Evolutionary conservation across 495 filamentous ascomycete species (phyloP).

Genomic region (Penicillium cataractarum): DNA sequence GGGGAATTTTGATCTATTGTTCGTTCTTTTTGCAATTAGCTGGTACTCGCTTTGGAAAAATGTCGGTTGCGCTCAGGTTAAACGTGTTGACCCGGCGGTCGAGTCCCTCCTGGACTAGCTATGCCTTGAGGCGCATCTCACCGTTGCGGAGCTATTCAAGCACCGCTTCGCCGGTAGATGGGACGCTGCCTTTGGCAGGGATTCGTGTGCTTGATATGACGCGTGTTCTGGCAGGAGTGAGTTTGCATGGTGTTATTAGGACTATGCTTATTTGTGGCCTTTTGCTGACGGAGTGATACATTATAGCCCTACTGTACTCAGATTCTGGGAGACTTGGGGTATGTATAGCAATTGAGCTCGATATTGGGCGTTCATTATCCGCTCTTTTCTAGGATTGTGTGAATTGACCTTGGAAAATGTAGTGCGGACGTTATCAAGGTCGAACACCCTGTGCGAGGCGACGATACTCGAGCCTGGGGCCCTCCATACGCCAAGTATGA

Average conservation of each 20-base stretch:
- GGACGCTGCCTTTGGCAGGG: constrained; percentile 72
- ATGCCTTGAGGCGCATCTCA: constrained; percentile 26
- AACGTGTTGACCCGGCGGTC: constrained; percentile 33
- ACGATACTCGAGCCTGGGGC: constrained; percentile 96
- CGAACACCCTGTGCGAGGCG: constrained; percentile 87
- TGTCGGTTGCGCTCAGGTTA: constrained; percentile 32
- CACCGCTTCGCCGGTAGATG: constrained; percentile 27
- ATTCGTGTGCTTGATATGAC: constrained; percentile 95
- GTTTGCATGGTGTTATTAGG: constrained; percentile 33
- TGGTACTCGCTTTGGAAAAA: constrained; percentile 15
- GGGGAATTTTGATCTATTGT: constrained; percentile 3
- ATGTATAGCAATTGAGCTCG: constrained; percentile 37
- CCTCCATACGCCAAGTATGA: constrained; percentile 86
- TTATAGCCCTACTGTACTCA: constrained; percentile 93
- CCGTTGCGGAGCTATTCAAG: constrained; percentile 44
- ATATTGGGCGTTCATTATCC: not conserved
- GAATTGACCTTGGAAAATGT: constrained; percentile 1
- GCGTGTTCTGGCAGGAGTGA: constrained; percentile 89
- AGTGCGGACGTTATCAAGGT: constrained; percentile 97
- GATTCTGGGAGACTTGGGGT: constrained; percentile 96
- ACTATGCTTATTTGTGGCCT: not conserved
- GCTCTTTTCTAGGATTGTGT: not conserved
- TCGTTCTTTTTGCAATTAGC: constrained; percentile 6
- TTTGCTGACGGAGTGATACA: constrained; percentile 21
- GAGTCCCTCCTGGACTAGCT: constrained; percentile 23